Evolutionary conservation across 1,284 basidiomycete genomes (phyloP), one percentile per base, ranked within the genome.

Genomic region (Porodaedalea pini): DNA sequence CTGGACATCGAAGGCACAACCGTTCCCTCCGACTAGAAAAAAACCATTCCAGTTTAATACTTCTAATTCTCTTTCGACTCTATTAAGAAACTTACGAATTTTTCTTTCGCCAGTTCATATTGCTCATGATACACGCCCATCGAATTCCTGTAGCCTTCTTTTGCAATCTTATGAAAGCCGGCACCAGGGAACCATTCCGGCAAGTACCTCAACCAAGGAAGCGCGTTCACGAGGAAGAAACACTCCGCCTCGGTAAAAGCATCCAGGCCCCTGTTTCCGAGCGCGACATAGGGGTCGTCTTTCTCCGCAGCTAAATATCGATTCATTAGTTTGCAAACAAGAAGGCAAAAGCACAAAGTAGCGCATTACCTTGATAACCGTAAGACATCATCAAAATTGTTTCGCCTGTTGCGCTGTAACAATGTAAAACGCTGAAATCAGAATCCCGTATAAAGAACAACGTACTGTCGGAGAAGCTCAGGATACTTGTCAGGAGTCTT

Each of bases 251-350:
- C 31, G 10, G 59, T 40, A 6, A 57, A 41, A 6, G 21, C 21
- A 6, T 45, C 36, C n/a, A 63, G n/a, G 0, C 56, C 57, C n/a
- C 51, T 50, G 10, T 61, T 56, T 19, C 49, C 60, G 4, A 61
- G 36, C 4, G 27, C 48, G 15, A 64, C 39, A 19, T 57, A 57
- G 10, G 57, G 62, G 47, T 64, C 62, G 27, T 60, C 40, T 25
- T 47, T 53, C 19, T 47, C 50, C 7, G 19, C 27, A 21, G 31
- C 51, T 58, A 32, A 15, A 15, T 4, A 29, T 10, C 13, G 31
- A 6, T n/a, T 1, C 5, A 23, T 44, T 23, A 41, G 32, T n/a
- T n/a, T 45, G 2, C 13, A 47, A 3, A 4, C 45, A 13, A 5
- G n/a, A 15, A 27, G 10, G 7, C 23, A 19, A 4, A n/a, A 29